A percentile compares a stretch with the other conserved stretches of the same genome.
phyloP scores from a whole-genome alignment of 805 yeast species.

The Pichia cephalocereana region DNA sequence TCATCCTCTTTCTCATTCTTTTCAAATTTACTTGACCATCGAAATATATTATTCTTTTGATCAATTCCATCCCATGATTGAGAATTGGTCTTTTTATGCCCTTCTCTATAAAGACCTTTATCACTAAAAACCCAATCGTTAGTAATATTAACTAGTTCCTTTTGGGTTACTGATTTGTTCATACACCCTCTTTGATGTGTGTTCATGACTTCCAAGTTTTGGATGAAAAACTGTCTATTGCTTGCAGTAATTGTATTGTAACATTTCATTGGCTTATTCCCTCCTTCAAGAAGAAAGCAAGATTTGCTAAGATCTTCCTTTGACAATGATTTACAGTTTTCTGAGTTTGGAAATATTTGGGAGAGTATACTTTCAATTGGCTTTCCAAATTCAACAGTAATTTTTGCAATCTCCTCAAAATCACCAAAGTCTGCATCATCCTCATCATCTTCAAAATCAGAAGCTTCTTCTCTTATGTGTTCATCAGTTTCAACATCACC shows the following conservation, averaged over 20 bases:
- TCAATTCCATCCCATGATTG: neutral
- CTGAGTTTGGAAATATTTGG: neutral
- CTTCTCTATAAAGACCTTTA: conserved; percentile 12
- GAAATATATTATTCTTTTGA: conserved; percentile 8
- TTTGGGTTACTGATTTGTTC: conserved; percentile 8
- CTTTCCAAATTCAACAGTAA: neutral
- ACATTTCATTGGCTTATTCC: conserved; percentile 5
- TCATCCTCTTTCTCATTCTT: neutral
- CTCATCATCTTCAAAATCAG: conserved; percentile 3
- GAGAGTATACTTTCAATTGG: conserved; percentile 8
- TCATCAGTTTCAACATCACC: neutral
- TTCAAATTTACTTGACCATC: conserved; percentile 11
- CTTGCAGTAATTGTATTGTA: conserved; percentile 9
- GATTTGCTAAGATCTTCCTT: neutral
- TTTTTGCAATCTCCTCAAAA: conserved; percentile 11
- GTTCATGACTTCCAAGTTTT: conserved; percentile 7
- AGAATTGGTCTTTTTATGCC: neutral
- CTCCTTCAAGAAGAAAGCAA: neutral
- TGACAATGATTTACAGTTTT: neutral
- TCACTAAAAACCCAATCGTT: conserved; percentile 22
- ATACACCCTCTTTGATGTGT: conserved; percentile 17
- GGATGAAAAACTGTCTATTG: conserved; percentile 5
- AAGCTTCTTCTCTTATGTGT: conserved; percentile 6
- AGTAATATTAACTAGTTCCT: conserved; percentile 10
- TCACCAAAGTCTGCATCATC: conserved; percentile 18